phyloP scores from a whole-genome alignment of 78 protist species.

The Tieghemostelium lacteum region DNA sequence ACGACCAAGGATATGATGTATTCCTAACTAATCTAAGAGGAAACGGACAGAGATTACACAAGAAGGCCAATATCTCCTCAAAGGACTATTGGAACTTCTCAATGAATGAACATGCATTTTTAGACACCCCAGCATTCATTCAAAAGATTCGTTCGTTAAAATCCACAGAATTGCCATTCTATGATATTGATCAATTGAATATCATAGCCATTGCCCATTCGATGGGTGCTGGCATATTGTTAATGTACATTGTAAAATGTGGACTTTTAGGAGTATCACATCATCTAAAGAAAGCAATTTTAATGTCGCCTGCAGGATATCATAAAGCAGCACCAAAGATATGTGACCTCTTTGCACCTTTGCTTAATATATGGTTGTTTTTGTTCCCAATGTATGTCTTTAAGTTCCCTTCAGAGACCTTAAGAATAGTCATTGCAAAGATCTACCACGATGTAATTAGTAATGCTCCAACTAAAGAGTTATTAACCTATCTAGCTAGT shows the following conservation, averaged over 20 bases:
- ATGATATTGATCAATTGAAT: constrained; percentile 6
- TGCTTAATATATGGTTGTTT: constrained; percentile 48
- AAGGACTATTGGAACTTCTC: constrained; percentile 73
- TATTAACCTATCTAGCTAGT: constrained; percentile 33
- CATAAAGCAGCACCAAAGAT: constrained; percentile 64
- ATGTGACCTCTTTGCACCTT: constrained; percentile 39
- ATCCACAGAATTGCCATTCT: constrained; percentile 21
- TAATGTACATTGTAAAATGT: constrained; percentile 63
- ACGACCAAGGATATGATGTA: constrained; percentile 77
- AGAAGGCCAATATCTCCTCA: constrained; percentile 36
- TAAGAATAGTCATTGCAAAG: constrained; percentile 32
- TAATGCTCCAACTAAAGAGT: constrained; percentile 47
- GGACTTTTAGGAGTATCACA: constrained; percentile 42
- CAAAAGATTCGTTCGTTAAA: constrained; percentile 58
- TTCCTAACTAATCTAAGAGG: constrained; percentile 66
- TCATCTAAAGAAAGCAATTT: constrained; percentile 33
- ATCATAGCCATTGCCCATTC: constrained; percentile 64
- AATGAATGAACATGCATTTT: constrained; percentile 73
- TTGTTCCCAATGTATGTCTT: constrained; percentile 55
- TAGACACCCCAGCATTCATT: constrained; percentile 58
- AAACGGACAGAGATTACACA: constrained; percentile 64
- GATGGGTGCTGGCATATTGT: constrained; percentile 72
- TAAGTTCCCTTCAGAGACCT: constrained; percentile 42
- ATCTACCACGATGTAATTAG: constrained; percentile 69
- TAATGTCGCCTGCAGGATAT: constrained; percentile 76